A percentile compares a stretch with the other conserved stretches of the same genome.
phyloP scores from a whole-genome alignment of 176 grass and related monocot genomes.

The Carex kokanica region DNA sequence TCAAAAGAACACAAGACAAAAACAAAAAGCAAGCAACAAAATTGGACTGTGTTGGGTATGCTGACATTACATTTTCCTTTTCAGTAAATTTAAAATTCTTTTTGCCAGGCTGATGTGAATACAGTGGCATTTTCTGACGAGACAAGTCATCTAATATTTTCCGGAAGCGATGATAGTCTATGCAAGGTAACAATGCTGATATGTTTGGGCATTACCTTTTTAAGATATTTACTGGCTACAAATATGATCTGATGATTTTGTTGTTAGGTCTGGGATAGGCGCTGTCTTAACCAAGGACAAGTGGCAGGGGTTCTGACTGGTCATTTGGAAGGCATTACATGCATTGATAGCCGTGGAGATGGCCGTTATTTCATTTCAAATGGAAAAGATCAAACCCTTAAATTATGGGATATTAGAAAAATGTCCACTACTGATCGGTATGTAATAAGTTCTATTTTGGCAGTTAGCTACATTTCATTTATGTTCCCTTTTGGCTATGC shows the following conservation, averaged over 20 bases:
- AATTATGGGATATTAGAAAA: slow-evolving; percentile 87
- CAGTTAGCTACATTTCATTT: background rate
- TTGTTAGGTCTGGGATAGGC: slow-evolving; percentile 82
- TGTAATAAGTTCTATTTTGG: background rate
- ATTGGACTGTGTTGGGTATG: background rate
- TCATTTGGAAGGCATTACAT: slow-evolving; percentile 78
- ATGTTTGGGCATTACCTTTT: slow-evolving; percentile 12
- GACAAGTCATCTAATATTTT: slow-evolving; percentile 72
- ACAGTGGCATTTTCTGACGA: slow-evolving; percentile 78
- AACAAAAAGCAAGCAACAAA: background rate
- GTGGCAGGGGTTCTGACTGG: slow-evolving; percentile 66
- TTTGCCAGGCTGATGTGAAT: slow-evolving; percentile 78
- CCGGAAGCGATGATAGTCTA: slow-evolving; percentile 74
- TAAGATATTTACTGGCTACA: background rate
- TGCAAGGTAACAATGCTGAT: slow-evolving; percentile 66
- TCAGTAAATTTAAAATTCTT: background rate
- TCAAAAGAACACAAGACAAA: background rate
- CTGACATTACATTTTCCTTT: background rate
- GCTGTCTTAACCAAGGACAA: slow-evolving; percentile 61
- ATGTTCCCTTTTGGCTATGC: background rate
- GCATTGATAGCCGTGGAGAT: slow-evolving; percentile 87
- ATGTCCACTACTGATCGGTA: slow-evolving; percentile 65
- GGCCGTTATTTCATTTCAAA: slow-evolving; percentile 92
- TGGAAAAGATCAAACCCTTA: slow-evolving; percentile 81
- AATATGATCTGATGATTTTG: background rate